Conservation (phyloP, 2,329 filamentous ascomycete species). For the Colletotrichum navitas region DNA sequence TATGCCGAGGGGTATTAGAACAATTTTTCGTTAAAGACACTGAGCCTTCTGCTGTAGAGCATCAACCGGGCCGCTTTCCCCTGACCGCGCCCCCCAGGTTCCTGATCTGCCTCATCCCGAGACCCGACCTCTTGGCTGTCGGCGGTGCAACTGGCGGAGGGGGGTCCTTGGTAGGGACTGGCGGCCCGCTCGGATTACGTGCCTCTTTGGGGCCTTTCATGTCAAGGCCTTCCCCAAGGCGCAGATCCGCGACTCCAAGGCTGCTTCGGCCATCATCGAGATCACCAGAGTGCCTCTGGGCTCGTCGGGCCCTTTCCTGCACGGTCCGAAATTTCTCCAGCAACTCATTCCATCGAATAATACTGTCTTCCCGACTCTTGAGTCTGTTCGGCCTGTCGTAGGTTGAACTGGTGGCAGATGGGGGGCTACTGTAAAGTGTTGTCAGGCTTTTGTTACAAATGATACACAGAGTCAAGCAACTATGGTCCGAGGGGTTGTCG, state of each 20-base stretch:
- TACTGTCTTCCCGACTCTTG: conserved; percentile 84
- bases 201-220: conserved; percentile 58
- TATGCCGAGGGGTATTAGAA: conserved; percentile 30
- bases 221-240: conserved; percentile 56
- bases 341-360: conserved; percentile 91
- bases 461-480: conserved; percentile 46
- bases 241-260: conserved; percentile 58
- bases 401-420: conserved; percentile 64
- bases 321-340: conserved; percentile 94
- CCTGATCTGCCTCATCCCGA: conserved; percentile 75
- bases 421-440: conserved; percentile 46
- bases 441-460: conserved; percentile 47
- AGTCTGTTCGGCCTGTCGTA: conserved; percentile 83
- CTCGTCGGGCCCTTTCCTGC: conserved; percentile 85
- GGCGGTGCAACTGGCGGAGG: conserved; percentile 54
- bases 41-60: conserved; percentile 45
- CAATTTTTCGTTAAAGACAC: conserved; percentile 20
- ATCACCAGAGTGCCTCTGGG: conserved; percentile 70
- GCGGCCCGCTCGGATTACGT: conserved; percentile 50
- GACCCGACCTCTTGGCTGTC: conserved; percentile 69
- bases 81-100: conserved; percentile 79
- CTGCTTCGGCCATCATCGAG: conserved; percentile 60
- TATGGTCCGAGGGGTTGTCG: conserved; percentile 44
- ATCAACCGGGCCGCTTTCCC: conserved; percentile 61
- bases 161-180: conserved; percentile 64